Percentiles rank a stretch among this genome's conserved stretches.
phyloP scores from a whole-genome alignment of 2,329 filamentous ascomycete species.

The Diaporthe helianthi region DNA sequence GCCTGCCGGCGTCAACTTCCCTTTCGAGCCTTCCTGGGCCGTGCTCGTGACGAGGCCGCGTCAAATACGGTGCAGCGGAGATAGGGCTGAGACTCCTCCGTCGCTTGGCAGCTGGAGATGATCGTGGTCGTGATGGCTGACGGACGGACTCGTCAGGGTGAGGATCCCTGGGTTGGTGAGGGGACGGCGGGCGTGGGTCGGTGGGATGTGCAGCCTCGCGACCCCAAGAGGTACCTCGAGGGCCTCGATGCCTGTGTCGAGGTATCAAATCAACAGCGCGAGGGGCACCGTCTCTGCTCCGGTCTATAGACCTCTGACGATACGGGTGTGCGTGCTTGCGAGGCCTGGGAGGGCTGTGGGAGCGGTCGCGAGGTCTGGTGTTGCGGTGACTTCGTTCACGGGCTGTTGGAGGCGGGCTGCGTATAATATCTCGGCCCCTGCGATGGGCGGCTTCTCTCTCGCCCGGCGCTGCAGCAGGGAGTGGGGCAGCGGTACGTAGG shows the following conservation, averaged over 20 bases:
- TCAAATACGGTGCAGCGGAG: constrained; percentile 34
- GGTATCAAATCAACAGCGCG: constrained; percentile 39
- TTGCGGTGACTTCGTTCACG: constrained; percentile 38
- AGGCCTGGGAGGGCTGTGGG: constrained; percentile 37
- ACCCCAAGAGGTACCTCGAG: constrained; percentile 49
- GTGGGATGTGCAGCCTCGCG: constrained; percentile 47
- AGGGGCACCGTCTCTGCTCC: constrained; percentile 45
- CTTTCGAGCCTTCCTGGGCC: constrained; percentile 30
- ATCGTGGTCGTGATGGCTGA: constrained; percentile 37
- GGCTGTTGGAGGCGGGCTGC: constrained; percentile 38
- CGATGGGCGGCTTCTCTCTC: constrained; percentile 32
- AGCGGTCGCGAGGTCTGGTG: constrained; percentile 42
- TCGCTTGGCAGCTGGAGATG: constrained; percentile 40
- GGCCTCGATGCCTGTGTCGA: constrained; percentile 34
- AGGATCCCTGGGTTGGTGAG: constrained; percentile 26
- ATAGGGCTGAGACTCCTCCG: constrained; percentile 41
- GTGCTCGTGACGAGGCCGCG: constrained; percentile 33
- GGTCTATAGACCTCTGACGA: constrained; percentile 49
- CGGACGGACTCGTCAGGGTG: constrained; percentile 28
- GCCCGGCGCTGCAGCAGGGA: constrained; percentile 36
- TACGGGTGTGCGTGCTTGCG: constrained; percentile 46
- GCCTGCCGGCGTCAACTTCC: constrained; percentile 27
- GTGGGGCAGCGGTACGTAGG: constrained; percentile 39
- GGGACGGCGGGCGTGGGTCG: constrained; percentile 35
- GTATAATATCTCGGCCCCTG: constrained; percentile 35